Conservation (phyloP, 2,329 filamentous ascomycete genomes). For the Paramyrothecium roridum region DNA sequence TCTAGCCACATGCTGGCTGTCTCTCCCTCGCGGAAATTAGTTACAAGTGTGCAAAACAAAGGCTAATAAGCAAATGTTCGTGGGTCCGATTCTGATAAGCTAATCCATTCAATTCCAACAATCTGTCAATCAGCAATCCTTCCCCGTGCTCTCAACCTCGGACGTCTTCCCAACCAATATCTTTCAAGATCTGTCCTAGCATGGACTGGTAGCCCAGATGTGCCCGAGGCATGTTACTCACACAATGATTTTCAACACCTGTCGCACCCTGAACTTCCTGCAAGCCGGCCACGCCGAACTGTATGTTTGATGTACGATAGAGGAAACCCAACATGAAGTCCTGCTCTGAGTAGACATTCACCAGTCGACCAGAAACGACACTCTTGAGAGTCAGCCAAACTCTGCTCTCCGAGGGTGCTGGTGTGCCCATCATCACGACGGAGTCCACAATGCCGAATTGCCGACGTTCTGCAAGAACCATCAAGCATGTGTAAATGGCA, state of each 20-base stretch:
- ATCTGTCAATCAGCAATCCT: neutral
- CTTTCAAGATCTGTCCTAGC: slow-evolving; percentile 62
- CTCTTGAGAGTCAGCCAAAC: slow-evolving; percentile 77
- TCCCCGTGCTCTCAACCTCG: slow-evolving; percentile 23
- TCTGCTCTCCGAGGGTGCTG: slow-evolving; percentile 66
- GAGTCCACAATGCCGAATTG: slow-evolving; percentile 86
- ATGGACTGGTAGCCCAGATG: slow-evolving; percentile 70
- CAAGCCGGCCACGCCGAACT: slow-evolving; percentile 81
- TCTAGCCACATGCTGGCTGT: too few relatives aligned
- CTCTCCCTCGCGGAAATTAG: too few relatives aligned
- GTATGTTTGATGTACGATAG: slow-evolving; percentile 77
- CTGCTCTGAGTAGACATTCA: slow-evolving; percentile 86
- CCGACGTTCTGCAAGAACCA: slow-evolving; percentile 72
- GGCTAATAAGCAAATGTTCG: too few relatives aligned
- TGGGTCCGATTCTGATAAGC: neutral
- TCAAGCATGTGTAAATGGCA: slow-evolving; percentile 80
- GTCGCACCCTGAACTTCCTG: slow-evolving; percentile 68
- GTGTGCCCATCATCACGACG: slow-evolving; percentile 79
- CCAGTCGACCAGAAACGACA: slow-evolving; percentile 77
- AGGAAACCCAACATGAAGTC: slow-evolving; percentile 88
- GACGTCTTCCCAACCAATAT: slow-evolving; percentile 67
- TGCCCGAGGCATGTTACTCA: slow-evolving; percentile 62
- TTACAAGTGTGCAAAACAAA: too few relatives aligned
- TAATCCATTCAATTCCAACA: neutral
- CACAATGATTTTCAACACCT: slow-evolving; percentile 65